Percentiles rank a stretch among this genome's conserved stretches.
These are phyloP conservation scores for Claviceps capensis DNA, from an alignment of 2,329 filamentous ascomycete genomes.

Conservation along the genomic window DNA sequence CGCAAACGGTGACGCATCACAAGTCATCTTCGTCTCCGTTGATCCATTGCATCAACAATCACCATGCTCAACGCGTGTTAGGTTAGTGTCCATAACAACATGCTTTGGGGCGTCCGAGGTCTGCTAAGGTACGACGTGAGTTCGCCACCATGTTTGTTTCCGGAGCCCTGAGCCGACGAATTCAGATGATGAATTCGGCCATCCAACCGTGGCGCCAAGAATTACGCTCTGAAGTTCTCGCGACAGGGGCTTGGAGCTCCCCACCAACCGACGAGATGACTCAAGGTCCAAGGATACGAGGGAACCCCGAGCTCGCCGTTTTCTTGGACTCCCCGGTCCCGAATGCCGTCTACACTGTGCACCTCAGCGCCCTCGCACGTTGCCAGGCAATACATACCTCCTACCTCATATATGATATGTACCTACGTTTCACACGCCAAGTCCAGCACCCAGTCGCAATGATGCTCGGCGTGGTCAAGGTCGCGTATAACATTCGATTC, in stretches of 20 bases:
- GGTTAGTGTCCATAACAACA: not conserved
- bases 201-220: not conserved
- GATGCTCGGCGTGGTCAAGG: not conserved
- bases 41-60: too few species aligned
- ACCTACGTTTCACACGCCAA: not conserved
- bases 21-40: not conserved
- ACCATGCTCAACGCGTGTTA: too few species aligned
- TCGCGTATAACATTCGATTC: not conserved
- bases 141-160: not conserved
- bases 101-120: constrained; percentile 7
- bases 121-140: not conserved
- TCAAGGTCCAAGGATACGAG: not conserved
- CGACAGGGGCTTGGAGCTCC: not conserved
- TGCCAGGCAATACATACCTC: not conserved
- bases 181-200: not conserved
- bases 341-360: too few species aligned
- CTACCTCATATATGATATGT: too few species aligned
- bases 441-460: not conserved
- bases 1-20: constrained; percentile 3
- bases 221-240: not conserved
- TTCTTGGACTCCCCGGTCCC: too few species aligned
- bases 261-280: not conserved
- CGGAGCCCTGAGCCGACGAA: not conserved
- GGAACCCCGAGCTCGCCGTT: too few species aligned
- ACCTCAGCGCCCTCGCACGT: not conserved